A percentile compares a stretch with the other conserved stretches of the same genome.
These are phyloP conservation scores for Benincasa hispida DNA, from an alignment of 306 rosid species.

Conservation along the genomic window DNA sequence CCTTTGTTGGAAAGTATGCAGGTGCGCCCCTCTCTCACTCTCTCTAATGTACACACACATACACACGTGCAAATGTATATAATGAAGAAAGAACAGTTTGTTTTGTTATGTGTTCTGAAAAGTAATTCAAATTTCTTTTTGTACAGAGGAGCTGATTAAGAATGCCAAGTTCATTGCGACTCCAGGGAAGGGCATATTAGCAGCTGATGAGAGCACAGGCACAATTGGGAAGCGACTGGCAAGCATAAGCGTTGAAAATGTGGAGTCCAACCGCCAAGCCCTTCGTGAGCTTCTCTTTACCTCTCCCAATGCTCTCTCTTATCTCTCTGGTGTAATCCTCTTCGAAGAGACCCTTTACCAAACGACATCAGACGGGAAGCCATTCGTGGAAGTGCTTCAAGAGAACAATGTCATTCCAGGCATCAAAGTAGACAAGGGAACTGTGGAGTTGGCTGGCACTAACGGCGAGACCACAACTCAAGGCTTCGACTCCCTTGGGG, in stretches of 20 bases:
- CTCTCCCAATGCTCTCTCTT: conserved; percentile 50
- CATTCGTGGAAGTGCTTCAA: conserved; percentile 61
- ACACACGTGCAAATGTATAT: background rate
- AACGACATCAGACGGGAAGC: conserved; percentile 52
- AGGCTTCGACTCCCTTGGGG: conserved; percentile 72
- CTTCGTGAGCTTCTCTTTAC: conserved; percentile 92
- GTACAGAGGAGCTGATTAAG: conserved; percentile 66
- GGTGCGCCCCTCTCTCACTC: conserved; percentile 26
- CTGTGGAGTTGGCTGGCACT: conserved; percentile 77
- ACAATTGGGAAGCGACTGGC: conserved; percentile 80
- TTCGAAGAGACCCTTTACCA: conserved; percentile 92
- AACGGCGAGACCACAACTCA: conserved; percentile 83
- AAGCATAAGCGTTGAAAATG: conserved; percentile 80
- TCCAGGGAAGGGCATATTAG: conserved; percentile 80
- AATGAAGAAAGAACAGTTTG: background rate
- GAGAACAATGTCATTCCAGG: conserved; percentile 76
- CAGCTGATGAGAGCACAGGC: conserved; percentile 93
- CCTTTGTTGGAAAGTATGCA: conserved; percentile 88
- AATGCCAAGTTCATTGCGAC: conserved; percentile 80
- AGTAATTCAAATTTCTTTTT: background rate
- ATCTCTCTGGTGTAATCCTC: conserved; percentile 82
- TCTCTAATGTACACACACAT: background rate
- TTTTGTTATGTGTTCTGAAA: background rate
- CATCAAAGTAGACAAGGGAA: conserved; percentile 96
- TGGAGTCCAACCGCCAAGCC: conserved; percentile 70